Evolutionary conservation across 768 basidiomycete genomes (phyloP), one percentile per base, ranked within the genome.

Genomic region (Leccinum subgranulosum): DNA sequence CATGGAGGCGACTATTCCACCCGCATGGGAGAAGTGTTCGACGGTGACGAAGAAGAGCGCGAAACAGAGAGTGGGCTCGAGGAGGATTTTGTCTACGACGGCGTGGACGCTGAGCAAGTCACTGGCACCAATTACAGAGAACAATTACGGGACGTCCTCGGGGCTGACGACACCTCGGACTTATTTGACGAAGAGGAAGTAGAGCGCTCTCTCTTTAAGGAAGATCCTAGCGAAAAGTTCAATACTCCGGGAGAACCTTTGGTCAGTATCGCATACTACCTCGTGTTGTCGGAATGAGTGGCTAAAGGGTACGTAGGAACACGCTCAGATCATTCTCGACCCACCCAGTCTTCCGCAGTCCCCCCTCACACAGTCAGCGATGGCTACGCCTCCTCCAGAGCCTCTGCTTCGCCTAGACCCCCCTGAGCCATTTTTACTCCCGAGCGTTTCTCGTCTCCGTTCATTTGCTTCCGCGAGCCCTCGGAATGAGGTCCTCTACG

Each of bases 401-500:
- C 27, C 55, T 17, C 47, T 53, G 6, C 21, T 51, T 34, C 21
- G 47, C 33, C 59, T 56, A 0, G 45, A 57, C 9, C 55, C 49
- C 10, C 73, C 81, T 4, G 79, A 81, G 39, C 81, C 85, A 12
- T 90, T 87, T 68, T 69, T 90, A 19, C 85, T 88, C 63, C 87
- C 88, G 4, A 81, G 78, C n/a, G 81, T 90, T 6, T 93, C 90
- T 28, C 82, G 90, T n/a, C 81, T 91, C 43, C 88, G 90, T 45
- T 90, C 92, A 12, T 79, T 79, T 64, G 78, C 80, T 6, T 83
- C 85, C 12, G 79, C 77, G 25, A 70, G 77, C 5, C 71, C 76
- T 27, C 77, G 68, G 14, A 65, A 75, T 17, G 78, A 81, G 15
- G 72, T 76, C 48, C 75, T 74, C 43, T 79, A 79, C 55, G 69